phyloP scores from a whole-genome alignment of 2,329 filamentous ascomycete species.

The Ophiostoma piceae region DNA sequence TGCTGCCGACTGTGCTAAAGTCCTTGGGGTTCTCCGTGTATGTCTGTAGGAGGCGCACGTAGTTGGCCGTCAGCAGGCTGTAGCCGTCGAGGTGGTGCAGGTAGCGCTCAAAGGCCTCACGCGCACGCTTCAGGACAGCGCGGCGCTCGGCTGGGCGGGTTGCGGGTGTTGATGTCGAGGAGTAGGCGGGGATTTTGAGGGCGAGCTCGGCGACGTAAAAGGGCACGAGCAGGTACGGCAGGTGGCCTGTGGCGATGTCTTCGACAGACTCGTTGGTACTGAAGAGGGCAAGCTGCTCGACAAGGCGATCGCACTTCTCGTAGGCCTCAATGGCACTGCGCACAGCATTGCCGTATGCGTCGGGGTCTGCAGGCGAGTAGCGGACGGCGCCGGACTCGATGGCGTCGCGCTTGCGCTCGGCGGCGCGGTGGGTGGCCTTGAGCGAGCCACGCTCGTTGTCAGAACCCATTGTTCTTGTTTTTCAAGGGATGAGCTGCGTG shows the following conservation, averaged over 20 bases:
- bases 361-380: slow-evolving; percentile 38
- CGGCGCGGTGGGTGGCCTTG: slow-evolving; percentile 45
- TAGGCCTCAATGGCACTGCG: slow-evolving; percentile 63
- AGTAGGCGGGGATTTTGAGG: slow-evolving; percentile 55
- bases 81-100: slow-evolving; percentile 74
- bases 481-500: neutral
- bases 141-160: slow-evolving; percentile 48
- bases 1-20: slow-evolving; percentile 65
- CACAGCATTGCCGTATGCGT: slow-evolving; percentile 66
- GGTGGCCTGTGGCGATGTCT: slow-evolving; percentile 75
- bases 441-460: slow-evolving; percentile 32
- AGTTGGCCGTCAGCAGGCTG: slow-evolving; percentile 58
- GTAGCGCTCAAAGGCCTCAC: slow-evolving; percentile 71
- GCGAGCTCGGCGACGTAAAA: slow-evolving; percentile 76
- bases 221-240: slow-evolving; percentile 77
- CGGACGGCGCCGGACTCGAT: slow-evolving; percentile 44
- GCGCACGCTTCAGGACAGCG: slow-evolving; percentile 55
- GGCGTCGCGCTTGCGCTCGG: slow-evolving; percentile 47
- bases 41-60: slow-evolving; percentile 64
- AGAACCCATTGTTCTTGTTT: neutral
- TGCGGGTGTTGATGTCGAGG: slow-evolving; percentile 27
- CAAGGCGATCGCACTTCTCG: slow-evolving; percentile 64
- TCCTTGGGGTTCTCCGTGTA: slow-evolving; percentile 67
- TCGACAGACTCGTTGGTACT: slow-evolving; percentile 85
- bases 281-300: slow-evolving; percentile 72